Conservation (phyloP, 305 asterid species). For the Fraxinus angustifolia region DNA sequence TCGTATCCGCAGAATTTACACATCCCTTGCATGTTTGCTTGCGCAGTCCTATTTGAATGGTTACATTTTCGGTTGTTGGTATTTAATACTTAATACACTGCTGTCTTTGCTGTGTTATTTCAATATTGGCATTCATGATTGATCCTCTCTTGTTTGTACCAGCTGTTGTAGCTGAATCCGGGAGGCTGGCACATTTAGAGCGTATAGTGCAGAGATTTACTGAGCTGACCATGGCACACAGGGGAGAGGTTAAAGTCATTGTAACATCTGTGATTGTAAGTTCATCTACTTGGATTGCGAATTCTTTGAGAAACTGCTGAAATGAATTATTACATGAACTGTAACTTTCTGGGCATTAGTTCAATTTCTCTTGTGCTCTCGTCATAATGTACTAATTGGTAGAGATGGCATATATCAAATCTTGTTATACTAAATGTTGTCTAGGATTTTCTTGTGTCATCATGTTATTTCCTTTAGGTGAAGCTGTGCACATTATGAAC, state of each 20-base stretch:
- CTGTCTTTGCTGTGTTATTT: not conserved
- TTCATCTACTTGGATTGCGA: conserved; percentile 13
- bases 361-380: not conserved
- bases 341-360: not conserved
- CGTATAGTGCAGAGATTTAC: conserved; percentile 57
- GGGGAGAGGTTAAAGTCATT: conserved; percentile 68
- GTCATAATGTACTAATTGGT: not conserved
- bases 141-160: conserved; percentile 20
- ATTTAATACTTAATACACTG: not conserved
- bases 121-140: not conserved
- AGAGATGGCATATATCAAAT: not conserved
- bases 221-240: conserved; percentile 81
- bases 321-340: not conserved
- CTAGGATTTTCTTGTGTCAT: not conserved
- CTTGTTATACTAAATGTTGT: not conserved
- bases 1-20: not conserved
- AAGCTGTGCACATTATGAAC: not conserved
- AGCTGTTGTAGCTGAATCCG: conserved; percentile 64
- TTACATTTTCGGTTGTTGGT: conserved; percentile 1
- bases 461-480: not conserved
- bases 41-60: not conserved
- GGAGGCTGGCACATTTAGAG: conserved; percentile 54
- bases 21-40: conserved; percentile 8
- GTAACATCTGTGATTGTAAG: conserved; percentile 82
- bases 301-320: not conserved